Conservation (phyloP, 257 asterid species). For the Nicotiana knightiana region DNA sequence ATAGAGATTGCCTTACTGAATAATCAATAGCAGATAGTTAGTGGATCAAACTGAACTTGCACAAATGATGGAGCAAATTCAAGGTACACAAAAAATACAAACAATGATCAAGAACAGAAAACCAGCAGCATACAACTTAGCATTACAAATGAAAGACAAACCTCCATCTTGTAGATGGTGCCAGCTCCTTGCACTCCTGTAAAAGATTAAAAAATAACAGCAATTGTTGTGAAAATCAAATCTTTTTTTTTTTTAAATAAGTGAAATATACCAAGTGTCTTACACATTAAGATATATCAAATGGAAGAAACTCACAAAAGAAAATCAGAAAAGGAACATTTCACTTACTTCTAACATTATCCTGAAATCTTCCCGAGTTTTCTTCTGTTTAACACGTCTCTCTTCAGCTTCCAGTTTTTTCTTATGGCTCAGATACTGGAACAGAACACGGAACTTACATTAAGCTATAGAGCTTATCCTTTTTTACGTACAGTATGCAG, state of each 20-base stretch:
- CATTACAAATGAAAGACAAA: constrained; percentile 24
- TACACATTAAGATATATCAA: constrained; percentile 2
- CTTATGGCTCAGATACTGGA: constrained; percentile 76
- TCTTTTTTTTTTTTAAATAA: background rate
- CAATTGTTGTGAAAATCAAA: background rate
- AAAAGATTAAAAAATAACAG: constrained; percentile 5
- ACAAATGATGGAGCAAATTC: background rate
- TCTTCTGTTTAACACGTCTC: constrained; percentile 70
- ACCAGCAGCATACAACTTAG: background rate
- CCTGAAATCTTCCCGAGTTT: constrained; percentile 77
- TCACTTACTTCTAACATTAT: constrained; percentile 71
- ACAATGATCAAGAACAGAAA: constrained; percentile 5
- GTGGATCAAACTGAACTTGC: constrained; percentile 8
- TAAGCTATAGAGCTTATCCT: background rate
- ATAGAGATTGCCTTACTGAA: constrained; percentile 68
- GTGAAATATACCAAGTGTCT: background rate
- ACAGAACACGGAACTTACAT: constrained; percentile 14
- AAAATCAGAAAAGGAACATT: background rate
- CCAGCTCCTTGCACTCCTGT: constrained; percentile 80
- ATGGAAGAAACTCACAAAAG: background rate
- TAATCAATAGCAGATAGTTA: constrained; percentile 15
- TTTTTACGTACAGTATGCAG: constrained; percentile 5
- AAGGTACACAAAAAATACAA: background rate
- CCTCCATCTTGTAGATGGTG: constrained; percentile 84
- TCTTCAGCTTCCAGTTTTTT: constrained; percentile 87